A percentile compares a stretch with the other conserved stretches of the same genome.
phyloP scores from a whole-genome alignment of 2,329 filamentous ascomycete species.

The Trichoderma sp. region DNA sequence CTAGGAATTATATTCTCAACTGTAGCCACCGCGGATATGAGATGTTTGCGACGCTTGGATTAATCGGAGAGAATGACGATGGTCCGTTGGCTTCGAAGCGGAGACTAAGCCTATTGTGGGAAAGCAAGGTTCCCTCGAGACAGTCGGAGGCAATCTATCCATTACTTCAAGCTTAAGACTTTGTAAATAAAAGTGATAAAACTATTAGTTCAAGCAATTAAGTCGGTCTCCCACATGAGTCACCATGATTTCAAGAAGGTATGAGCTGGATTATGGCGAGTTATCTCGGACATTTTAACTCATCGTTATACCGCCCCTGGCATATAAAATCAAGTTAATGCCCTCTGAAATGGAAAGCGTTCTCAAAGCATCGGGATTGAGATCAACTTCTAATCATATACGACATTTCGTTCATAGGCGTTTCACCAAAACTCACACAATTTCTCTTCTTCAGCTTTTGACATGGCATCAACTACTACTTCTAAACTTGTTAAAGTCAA shows the following conservation, averaged over 20 bases:
- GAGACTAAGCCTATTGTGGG: not conserved
- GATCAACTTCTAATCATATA: not conserved
- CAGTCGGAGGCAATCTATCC: not conserved
- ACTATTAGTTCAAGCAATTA: not conserved
- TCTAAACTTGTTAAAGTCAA: not conserved
- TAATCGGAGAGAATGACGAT: not conserved
- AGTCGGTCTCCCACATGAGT: not conserved
- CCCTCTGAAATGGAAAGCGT: not conserved
- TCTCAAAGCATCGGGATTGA: not conserved
- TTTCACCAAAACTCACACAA: not conserved
- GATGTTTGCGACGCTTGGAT: not conserved
- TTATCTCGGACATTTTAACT: not conserved
- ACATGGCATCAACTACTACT: not conserved
- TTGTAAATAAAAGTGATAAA: not conserved
- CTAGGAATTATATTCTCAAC: not conserved
- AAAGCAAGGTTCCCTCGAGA: not conserved
- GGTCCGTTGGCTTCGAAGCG: not conserved
- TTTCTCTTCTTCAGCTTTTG: not conserved
- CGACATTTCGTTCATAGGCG: rapidly evolving
- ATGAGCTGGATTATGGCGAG: not conserved
- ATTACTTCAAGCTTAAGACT: not conserved
- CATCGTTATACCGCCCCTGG: not conserved
- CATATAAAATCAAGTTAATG: not conserved
- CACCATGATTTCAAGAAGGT: not conserved
- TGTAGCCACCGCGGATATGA: not conserved